Conservation (phyloP, 257 asterid genomes). For the Nyctanthes arbortristis region DNA sequence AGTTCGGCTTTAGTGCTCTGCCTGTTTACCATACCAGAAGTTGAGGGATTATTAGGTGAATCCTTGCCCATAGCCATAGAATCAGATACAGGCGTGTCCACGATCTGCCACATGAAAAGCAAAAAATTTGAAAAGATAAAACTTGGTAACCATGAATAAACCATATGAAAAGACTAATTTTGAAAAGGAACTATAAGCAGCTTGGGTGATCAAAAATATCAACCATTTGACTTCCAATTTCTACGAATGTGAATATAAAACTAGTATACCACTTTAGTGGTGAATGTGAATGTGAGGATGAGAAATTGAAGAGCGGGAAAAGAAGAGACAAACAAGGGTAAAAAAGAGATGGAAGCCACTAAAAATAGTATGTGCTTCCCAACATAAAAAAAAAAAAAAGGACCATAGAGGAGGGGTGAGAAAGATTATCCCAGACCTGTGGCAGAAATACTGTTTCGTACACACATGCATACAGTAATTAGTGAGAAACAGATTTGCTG, state of each 20-base stretch:
- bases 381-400: no score
- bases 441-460: background rate
- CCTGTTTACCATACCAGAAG: conserved; percentile 45
- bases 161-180: conserved; percentile 1
- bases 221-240: background rate
- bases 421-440: background rate
- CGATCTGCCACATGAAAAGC: conserved; percentile 38
- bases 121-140: conserved; percentile 7
- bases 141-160: conserved; percentile 17
- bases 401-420: no score
- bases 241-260: conserved; percentile 1
- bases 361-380: no score
- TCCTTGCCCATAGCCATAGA: conserved; percentile 43
- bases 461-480: background rate
- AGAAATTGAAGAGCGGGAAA: no score
- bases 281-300: no score
- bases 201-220: background rate
- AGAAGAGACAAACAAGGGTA: no score
- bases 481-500: background rate
- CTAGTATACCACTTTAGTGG: no score
- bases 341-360: no score
- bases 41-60: conserved; percentile 46
- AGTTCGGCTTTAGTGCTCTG: conserved; percentile 5
- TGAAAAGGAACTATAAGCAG: no score
- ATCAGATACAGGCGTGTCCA: conserved; percentile 51